These are phyloP conservation scores for Chaetomiaceae sp. DNA, from an alignment of 2,329 filamentous ascomycete species.

Conservation along the genomic window DNA sequence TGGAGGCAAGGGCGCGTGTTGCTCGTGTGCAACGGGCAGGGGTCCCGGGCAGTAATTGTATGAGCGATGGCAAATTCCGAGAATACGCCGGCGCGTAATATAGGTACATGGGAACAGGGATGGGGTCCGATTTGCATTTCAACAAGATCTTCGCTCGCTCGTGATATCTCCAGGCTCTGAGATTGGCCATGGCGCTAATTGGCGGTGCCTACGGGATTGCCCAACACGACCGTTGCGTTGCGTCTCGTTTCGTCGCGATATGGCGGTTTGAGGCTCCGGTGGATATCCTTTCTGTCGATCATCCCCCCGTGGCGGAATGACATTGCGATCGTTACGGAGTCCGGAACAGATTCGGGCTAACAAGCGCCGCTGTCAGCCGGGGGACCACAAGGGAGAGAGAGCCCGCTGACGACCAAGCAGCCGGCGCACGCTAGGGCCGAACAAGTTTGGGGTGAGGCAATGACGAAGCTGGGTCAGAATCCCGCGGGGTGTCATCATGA, in stretches of 20 bases:
- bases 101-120: conserved; percentile 1
- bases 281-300: conserved; percentile 7
- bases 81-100: conserved; percentile 25
- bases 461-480: neutral
- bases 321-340: conserved; percentile 2
- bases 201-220: neutral
- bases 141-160: conserved; percentile 10
- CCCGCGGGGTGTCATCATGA: neutral
- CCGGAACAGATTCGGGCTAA: conserved; percentile 3
- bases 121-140: conserved; percentile 8
- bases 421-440: conserved; percentile 7
- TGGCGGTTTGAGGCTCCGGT: conserved; percentile 2
- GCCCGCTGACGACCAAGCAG: neutral
- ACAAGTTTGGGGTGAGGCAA: neutral
- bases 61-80: conserved; percentile 27
- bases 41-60: conserved; percentile 12
- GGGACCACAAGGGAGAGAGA: too few relatives aligned
- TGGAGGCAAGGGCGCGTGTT: neutral
- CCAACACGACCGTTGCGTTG: too few relatives aligned
- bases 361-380: conserved; percentile 12
- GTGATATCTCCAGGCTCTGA: neutral
- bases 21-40: conserved; percentile 7
- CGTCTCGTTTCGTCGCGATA: neutral
- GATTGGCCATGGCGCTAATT: neutral
- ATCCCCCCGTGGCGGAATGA: conserved; percentile 5